Base-by-base conservation (phyloP, 106 monocot genomes). In the Platanthera guangdongensis region DNA sequence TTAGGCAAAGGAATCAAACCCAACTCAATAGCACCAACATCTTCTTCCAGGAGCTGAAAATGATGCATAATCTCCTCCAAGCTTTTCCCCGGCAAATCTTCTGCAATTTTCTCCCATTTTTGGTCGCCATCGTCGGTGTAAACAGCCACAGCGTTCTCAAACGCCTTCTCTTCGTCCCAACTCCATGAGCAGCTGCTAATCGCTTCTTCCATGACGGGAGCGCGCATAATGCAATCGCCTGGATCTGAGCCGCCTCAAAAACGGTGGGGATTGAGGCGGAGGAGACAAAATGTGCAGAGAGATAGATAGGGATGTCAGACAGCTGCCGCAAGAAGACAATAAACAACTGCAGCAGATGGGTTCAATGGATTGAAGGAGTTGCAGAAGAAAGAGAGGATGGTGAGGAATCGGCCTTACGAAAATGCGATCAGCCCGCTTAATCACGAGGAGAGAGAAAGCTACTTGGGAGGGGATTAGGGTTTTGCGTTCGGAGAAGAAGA, bases 151-250 rank as follows among this genome's bases (percentile, higher is more conserved):
- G 91, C 91, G 59, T 83, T 89, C 84, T 96, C 96, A 57, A 96
- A 93, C 16, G 86, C 89, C 81, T 93, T 91, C 47, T 96, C 96
- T 81, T 93, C 82, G 28, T 93, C 96, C 77, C 93, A 74, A 51
- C 83, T 96, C 96, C 96, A 96, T 28, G 81, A 70, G 7, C 76
- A 80, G 69, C 81, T 80, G 74, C 87, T 85, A 73, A 74, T 85
- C 71, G 78, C 76, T 75, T 90, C 87, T 16, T 86, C 89, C 76
- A 83, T 78, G n/a, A 54, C 82, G 21, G 21, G 49, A 50, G 72
- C 49, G 72, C 51, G 46, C 51, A 50, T 51, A 47, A 70, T 12
- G 47, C 12, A 48, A 70, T n/a, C 51, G 22, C n/a, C 21, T 4
- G 72, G 50, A 72, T 70, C 70, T n/a, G 50, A 11, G 2, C 9